These are phyloP conservation scores for Cyathus pygmaeus DNA, from an alignment of 1,284 basidiomycete species.

Conservation along the genomic window DNA sequence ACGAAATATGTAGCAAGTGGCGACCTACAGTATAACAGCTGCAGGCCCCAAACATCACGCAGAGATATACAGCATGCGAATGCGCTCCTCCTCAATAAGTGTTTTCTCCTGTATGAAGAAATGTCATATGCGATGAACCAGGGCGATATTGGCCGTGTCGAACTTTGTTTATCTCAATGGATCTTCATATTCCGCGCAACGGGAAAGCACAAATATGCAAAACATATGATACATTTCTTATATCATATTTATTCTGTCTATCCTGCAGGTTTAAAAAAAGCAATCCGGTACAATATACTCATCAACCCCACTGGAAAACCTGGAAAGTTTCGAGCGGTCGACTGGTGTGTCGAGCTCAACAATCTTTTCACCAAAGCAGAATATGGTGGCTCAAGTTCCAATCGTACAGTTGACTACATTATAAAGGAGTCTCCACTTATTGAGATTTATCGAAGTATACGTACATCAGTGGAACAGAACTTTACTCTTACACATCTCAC, in stretches of 20 bases:
- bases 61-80: slow-evolving; percentile 11
- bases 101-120: slow-evolving; percentile 42
- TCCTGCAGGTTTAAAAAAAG: slow-evolving; percentile 30
- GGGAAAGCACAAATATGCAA: slow-evolving; percentile 49
- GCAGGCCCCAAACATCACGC: neutral
- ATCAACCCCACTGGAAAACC: slow-evolving; percentile 33
- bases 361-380: slow-evolving; percentile 36
- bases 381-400: slow-evolving; percentile 35
- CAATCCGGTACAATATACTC: slow-evolving; percentile 35
- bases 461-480: neutral
- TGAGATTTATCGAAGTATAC: neutral
- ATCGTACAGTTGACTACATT: slow-evolving; percentile 34
- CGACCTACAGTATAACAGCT: neutral
- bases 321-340: slow-evolving; percentile 25
- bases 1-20: neutral
- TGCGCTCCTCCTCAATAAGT: slow-evolving; percentile 19
- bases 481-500: neutral
- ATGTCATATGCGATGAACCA: slow-evolving; percentile 39
- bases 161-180: slow-evolving; percentile 39
- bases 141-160: slow-evolving; percentile 48
- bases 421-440: slow-evolving; percentile 39
- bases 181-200: slow-evolving; percentile 34
- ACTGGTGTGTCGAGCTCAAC: slow-evolving; percentile 40
- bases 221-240: slow-evolving; percentile 29
- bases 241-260: slow-evolving; percentile 39